Conservation (phyloP, 495 filamentous ascomycete species). For the Penicillium turbatum region DNA sequence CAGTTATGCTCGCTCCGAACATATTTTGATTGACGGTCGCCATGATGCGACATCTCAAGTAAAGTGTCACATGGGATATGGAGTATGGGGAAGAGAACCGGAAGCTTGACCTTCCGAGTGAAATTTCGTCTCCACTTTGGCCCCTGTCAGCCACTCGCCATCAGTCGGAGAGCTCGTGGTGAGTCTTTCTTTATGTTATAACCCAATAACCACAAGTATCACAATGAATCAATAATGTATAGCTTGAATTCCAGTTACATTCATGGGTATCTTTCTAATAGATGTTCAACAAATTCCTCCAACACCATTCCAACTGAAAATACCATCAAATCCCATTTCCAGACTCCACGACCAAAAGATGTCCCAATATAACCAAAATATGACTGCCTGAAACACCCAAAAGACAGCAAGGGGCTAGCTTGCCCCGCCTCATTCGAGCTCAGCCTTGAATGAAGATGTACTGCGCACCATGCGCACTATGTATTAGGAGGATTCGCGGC, state of each 20-base stretch:
- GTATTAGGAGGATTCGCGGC: background rate
- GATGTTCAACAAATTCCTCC: background rate
- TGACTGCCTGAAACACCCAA: conserved; percentile 4
- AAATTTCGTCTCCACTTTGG: conserved; percentile 10
- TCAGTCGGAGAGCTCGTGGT: too few relatives aligned
- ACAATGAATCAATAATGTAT: too few relatives aligned
- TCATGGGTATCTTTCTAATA: conserved; percentile 6
- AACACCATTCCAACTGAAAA: background rate
- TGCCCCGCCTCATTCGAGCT: background rate
- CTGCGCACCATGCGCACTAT: background rate
- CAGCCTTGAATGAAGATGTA: too few relatives aligned
- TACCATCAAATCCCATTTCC: background rate
- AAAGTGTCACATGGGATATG: conserved; percentile 13
- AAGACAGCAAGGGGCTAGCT: background rate
- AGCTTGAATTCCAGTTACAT: background rate
- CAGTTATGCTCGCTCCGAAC: conserved; percentile 41
- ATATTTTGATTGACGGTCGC: conserved; percentile 46
- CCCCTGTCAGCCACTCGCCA: background rate
- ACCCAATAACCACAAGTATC: too few relatives aligned
- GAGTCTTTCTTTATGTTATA: too few relatives aligned
- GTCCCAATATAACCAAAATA: background rate
- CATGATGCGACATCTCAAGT: conserved; percentile 41
- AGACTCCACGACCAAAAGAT: background rate
- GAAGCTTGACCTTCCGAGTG: conserved; percentile 25
- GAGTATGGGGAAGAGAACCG: conserved; percentile 18